phyloP scores from a whole-genome alignment of 148 eudicot genomes.

The Spergularia bocconei region DNA sequence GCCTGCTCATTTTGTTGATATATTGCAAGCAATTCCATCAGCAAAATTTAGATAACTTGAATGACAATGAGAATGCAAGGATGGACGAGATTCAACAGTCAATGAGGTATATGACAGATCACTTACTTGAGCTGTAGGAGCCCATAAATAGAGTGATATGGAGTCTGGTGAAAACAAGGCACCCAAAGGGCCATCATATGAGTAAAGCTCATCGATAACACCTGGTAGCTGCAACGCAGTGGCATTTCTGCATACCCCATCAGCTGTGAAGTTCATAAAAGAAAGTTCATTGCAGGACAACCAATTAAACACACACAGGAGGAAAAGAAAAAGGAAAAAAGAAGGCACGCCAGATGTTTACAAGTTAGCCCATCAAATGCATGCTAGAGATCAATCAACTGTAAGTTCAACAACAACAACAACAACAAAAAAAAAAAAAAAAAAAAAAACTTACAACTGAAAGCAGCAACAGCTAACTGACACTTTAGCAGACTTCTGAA shows the following conservation, averaged over 20 bases:
- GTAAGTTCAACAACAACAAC: no score
- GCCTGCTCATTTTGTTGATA: constrained; percentile 30
- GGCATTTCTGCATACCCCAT: constrained; percentile 48
- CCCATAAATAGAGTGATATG: constrained; percentile 81
- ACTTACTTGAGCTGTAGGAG: constrained; percentile 92
- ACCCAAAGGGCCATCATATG: constrained; percentile 85
- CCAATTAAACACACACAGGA: no score
- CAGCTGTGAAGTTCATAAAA: constrained; percentile 37
- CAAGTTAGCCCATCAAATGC: background rate
- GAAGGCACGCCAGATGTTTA: background rate
- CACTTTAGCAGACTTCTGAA: constrained; percentile 55
- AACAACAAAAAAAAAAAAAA: no score
- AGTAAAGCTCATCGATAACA: constrained; percentile 78
- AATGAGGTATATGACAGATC: constrained; percentile 7
- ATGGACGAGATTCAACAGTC: background rate
- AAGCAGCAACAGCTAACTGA: constrained; percentile 75
- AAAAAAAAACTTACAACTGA: constrained; percentile 51
- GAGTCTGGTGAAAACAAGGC: constrained; percentile 59
- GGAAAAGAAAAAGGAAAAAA: background rate
- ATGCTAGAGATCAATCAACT: no score
- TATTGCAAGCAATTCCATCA: no score
- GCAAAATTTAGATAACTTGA: background rate
- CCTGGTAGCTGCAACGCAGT: constrained; percentile 95
- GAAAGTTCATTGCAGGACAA: background rate
- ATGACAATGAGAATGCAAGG: background rate